Evolutionary conservation across 176 grass and related monocot species (phyloP).

Genomic region (Areca catechu): DNA sequence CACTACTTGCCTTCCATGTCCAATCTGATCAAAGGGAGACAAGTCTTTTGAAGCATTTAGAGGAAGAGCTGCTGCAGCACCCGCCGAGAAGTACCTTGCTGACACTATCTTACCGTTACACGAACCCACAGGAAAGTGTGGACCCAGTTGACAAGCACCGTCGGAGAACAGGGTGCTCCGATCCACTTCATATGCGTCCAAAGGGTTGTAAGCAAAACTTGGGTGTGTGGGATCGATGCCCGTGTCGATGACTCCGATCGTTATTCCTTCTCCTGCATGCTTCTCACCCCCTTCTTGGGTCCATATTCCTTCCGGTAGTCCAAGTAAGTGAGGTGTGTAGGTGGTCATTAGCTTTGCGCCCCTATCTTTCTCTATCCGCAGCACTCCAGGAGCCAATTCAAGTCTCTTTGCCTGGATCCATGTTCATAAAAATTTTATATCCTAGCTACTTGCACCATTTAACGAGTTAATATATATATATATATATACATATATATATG

Average conservation of each 20-base stretch:
- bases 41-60: conserved; percentile 43
- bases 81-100: conserved; percentile 41
- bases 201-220: conserved; percentile 40
- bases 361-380: conserved; percentile 36
- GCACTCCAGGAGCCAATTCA: conserved; percentile 22
- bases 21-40: conserved; percentile 47
- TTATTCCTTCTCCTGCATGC: conserved; percentile 36
- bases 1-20: conserved; percentile 42
- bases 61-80: conserved; percentile 25
- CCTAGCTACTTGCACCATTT: no score
- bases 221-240: conserved; percentile 45
- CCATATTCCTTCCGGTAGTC: conserved; percentile 32
- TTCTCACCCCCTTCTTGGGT: background rate
- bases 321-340: conserved; percentile 43
- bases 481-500: no score
- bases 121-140: conserved; percentile 27
- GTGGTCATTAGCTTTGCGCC: conserved; percentile 47
- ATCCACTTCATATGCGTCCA: background rate
- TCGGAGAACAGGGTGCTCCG: background rate
- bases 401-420: conserved; percentile 27
- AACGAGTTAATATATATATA: no score
- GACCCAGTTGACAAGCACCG: conserved; percentile 17
- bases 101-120: conserved; percentile 67
- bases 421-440: no score
- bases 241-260: conserved; percentile 58